Conservation (phyloP, 306 rosid species). For the Begonia peltatifolia region DNA sequence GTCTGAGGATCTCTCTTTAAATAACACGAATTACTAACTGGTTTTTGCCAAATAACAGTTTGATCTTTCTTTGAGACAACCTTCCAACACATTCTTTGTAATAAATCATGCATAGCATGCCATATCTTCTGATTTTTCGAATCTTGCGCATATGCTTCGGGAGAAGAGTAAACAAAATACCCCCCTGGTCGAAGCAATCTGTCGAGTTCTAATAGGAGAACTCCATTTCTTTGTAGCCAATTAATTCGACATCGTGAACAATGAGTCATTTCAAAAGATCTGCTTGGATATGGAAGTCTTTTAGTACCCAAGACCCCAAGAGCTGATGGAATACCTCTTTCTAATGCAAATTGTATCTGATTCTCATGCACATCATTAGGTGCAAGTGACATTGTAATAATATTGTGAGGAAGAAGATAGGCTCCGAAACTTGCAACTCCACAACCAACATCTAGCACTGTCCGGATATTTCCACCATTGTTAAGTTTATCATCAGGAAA, state of each 20-base stretch:
- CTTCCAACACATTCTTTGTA: conserved; percentile 47
- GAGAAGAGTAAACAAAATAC: conserved; percentile 47
- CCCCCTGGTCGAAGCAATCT: conserved; percentile 53
- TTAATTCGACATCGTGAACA: conserved; percentile 57
- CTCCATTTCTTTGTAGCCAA: conserved; percentile 55
- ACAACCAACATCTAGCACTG: conserved; percentile 48
- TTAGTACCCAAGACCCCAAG: conserved; percentile 57
- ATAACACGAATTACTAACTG: conserved; percentile 38
- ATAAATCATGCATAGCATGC: conserved; percentile 33
- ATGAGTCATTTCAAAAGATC: conserved; percentile 50
- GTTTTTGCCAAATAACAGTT: conserved; percentile 52
- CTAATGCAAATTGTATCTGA: conserved; percentile 57
- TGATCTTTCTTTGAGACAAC: conserved; percentile 35
- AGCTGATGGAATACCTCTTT: conserved; percentile 54
- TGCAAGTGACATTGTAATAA: conserved; percentile 43
- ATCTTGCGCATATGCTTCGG: conserved; percentile 50
- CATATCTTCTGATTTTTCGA: conserved; percentile 37
- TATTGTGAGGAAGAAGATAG: conserved; percentile 37
- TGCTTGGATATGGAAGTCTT: conserved; percentile 53
- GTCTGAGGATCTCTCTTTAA: conserved; percentile 31
- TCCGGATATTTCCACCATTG: conserved; percentile 38
- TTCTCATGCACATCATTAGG: conserved; percentile 55
- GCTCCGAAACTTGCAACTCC: conserved; percentile 70
- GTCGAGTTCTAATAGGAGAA: conserved; percentile 43
- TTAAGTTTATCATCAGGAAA: conserved; percentile 34